Evolutionary conservation across 2,329 filamentous ascomycete species (phyloP).

Genomic region (Chalara sp.): DNA sequence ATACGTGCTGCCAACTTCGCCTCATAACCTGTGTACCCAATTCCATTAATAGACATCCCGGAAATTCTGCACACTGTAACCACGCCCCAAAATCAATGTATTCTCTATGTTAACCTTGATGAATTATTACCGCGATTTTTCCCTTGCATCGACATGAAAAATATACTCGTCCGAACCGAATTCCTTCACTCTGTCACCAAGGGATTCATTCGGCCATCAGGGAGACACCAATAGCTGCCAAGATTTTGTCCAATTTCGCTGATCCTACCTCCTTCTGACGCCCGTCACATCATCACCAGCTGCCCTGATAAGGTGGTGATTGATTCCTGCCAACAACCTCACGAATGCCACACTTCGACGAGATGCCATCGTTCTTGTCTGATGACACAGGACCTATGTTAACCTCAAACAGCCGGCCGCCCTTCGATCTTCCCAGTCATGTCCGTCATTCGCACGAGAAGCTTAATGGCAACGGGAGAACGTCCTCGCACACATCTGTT

Average conservation of each 20-base stretch:
- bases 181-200: too few species aligned
- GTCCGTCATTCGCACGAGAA: slow-evolving; percentile 27
- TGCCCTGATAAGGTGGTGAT: slow-evolving; percentile 18
- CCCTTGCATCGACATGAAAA: too few species aligned
- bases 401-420: slow-evolving; percentile 20
- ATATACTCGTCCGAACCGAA: too few species aligned
- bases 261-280: slow-evolving; percentile 20
- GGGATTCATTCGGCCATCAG: too few species aligned
- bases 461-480: slow-evolving; percentile 25
- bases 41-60: too few species aligned
- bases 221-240: neutral
- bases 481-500: slow-evolving; percentile 20
- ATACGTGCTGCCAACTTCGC: too few species aligned
- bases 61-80: too few species aligned
- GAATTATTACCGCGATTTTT: too few species aligned
- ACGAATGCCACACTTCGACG: slow-evolving; percentile 36
- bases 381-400: slow-evolving; percentile 30
- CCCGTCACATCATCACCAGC: slow-evolving; percentile 8
- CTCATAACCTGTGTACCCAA: too few species aligned
- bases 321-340: slow-evolving; percentile 13
- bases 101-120: too few species aligned
- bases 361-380: slow-evolving; percentile 45
- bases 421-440: slow-evolving; percentile 30
- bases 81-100: too few species aligned
- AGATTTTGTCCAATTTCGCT: slow-evolving; percentile 13